phyloP scores from a whole-genome alignment of 1,284 basidiomycete species.

The Apiotrichum domesticum region DNA sequence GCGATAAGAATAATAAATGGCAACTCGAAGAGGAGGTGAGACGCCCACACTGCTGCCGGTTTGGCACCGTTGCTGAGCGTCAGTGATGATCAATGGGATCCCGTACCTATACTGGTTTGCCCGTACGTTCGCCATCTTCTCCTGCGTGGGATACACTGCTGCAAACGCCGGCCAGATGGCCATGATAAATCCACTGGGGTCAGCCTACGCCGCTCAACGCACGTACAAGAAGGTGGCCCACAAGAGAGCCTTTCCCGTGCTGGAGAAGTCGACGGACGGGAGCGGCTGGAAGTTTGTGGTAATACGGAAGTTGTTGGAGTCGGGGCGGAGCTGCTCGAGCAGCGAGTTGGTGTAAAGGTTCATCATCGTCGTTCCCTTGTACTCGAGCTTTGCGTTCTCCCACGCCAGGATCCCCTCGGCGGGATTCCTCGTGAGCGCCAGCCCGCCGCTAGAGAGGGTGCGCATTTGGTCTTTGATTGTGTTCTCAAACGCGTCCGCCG shows the following conservation, averaged over 20 bases:
- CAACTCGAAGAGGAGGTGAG: slow-evolving; percentile 68
- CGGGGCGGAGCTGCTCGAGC: slow-evolving; percentile 54
- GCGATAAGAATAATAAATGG: slow-evolving; percentile 57
- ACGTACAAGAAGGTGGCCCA: slow-evolving; percentile 33
- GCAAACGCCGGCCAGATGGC: slow-evolving; percentile 73
- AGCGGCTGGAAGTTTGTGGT: slow-evolving; percentile 57
- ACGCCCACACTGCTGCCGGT: slow-evolving; percentile 68
- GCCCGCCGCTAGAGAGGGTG: slow-evolving; percentile 56
- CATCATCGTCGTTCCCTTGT: slow-evolving; percentile 55
- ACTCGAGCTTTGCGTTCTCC: slow-evolving; percentile 1
- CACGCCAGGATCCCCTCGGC: slow-evolving; percentile 3
- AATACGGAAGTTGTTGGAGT: slow-evolving; percentile 49
- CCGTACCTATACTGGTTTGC: slow-evolving; percentile 54
- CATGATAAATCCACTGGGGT: slow-evolving; percentile 36
- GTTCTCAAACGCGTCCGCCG: slow-evolving; percentile 55
- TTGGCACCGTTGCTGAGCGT: slow-evolving; percentile 63
- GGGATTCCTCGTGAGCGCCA: slow-evolving; percentile 54
- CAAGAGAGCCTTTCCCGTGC: slow-evolving; percentile 24
- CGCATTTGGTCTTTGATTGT: slow-evolving; percentile 52
- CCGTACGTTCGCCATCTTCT: slow-evolving; percentile 61
- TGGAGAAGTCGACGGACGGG: slow-evolving; percentile 17
- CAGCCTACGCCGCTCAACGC: background rate
- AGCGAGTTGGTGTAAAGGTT: slow-evolving; percentile 64
- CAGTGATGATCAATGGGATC: too few species aligned
- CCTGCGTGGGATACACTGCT: slow-evolving; percentile 60